Percentiles rank a stretch among this genome's conserved stretches.
Evolutionary conservation across 2,329 filamentous ascomycete genomes (phyloP).

Genomic region (Calonectria crousiana): DNA sequence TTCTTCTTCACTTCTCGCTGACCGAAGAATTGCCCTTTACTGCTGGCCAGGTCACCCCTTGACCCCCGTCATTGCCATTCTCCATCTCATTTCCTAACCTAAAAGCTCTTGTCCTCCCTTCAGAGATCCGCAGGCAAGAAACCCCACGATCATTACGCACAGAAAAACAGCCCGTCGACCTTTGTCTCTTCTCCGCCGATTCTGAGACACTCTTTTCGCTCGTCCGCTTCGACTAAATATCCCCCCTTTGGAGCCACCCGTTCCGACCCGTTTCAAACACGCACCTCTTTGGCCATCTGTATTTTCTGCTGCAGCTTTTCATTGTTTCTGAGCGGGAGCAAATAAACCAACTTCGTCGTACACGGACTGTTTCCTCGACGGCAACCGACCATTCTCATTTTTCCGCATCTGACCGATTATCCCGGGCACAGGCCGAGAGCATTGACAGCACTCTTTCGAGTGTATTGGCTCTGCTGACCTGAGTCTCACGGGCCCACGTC

Average conservation of each 20-base stretch:
- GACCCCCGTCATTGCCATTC: conserved; percentile 13
- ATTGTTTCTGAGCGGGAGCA: conserved; percentile 36
- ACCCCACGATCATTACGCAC: conserved; percentile 18
- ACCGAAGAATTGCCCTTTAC: conserved; percentile 27
- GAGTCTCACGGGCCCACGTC: conserved; percentile 8
- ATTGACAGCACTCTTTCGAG: background rate
- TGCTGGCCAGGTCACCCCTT: conserved; percentile 33
- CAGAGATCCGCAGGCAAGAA: conserved; percentile 36
- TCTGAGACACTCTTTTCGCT: conserved; percentile 43
- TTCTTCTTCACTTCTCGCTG: conserved; percentile 26
- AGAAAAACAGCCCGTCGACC: conserved; percentile 29
- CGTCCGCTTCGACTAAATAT: conserved; percentile 33
- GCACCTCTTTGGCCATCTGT: conserved; percentile 29
- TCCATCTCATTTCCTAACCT: conserved; percentile 18
- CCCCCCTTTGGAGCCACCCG: conserved; percentile 34
- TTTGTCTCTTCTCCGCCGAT: conserved; percentile 38
- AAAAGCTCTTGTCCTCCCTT: conserved; percentile 37
- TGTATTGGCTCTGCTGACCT: conserved; percentile 20
- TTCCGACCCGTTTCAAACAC: conserved; percentile 29
- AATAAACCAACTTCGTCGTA: conserved; percentile 41
- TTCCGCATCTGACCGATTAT: background rate
- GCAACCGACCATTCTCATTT: conserved; percentile 19
- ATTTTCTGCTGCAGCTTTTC: conserved; percentile 41
- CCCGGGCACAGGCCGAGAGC: conserved; percentile 27
- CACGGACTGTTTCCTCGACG: conserved; percentile 30